Evolutionary conservation across 768 basidiomycete species (phyloP).

Genomic region (Panaeolus papilionaceus): DNA sequence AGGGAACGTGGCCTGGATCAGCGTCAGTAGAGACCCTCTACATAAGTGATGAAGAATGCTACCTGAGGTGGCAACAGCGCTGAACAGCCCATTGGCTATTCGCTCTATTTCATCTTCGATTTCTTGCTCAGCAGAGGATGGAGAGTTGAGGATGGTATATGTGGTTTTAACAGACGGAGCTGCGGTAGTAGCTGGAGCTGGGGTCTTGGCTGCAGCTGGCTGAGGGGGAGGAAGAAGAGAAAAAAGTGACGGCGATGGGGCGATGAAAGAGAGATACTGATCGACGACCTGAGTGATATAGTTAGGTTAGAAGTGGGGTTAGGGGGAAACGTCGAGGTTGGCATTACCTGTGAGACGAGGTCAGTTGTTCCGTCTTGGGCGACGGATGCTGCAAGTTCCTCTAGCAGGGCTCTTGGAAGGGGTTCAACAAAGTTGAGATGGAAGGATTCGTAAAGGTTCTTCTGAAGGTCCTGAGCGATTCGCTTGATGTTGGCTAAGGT

Average conservation of each 20-base stretch:
- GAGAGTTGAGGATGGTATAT: slow-evolving; percentile 90
- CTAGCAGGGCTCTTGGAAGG: slow-evolving; percentile 84
- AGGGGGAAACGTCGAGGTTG: background rate
- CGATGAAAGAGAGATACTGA: slow-evolving; percentile 96
- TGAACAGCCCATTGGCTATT: slow-evolving; percentile 89
- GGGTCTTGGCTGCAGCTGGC: slow-evolving; percentile 38
- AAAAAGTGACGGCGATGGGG: slow-evolving; percentile 92
- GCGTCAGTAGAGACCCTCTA: slow-evolving; percentile 13
- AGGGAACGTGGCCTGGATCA: slow-evolving; percentile 81
- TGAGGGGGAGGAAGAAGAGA: slow-evolving; percentile 76
- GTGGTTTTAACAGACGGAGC: slow-evolving; percentile 54
- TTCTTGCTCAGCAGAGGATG: slow-evolving; percentile 85
- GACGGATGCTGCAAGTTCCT: slow-evolving; percentile 91
- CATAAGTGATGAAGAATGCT: background rate
- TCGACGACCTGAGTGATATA: slow-evolving; percentile 74
- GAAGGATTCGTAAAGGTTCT: slow-evolving; percentile 89
- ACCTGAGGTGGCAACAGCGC: slow-evolving; percentile 90
- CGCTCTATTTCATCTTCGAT: slow-evolving; percentile 95
- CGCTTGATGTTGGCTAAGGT: slow-evolving; percentile 85
- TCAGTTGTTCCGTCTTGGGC: slow-evolving; percentile 86
- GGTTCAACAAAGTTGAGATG: slow-evolving; percentile 97
- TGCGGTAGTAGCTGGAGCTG: slow-evolving; percentile 42
- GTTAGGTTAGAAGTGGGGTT: slow-evolving; percentile 19
- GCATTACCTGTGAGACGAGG: slow-evolving; percentile 74
- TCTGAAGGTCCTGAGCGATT: slow-evolving; percentile 93